Evolutionary conservation across 2,329 filamentous ascomycete species (phyloP), one percentile per base, ranked within the genome.

Genomic region (Colletotrichum zoysiae): DNA sequence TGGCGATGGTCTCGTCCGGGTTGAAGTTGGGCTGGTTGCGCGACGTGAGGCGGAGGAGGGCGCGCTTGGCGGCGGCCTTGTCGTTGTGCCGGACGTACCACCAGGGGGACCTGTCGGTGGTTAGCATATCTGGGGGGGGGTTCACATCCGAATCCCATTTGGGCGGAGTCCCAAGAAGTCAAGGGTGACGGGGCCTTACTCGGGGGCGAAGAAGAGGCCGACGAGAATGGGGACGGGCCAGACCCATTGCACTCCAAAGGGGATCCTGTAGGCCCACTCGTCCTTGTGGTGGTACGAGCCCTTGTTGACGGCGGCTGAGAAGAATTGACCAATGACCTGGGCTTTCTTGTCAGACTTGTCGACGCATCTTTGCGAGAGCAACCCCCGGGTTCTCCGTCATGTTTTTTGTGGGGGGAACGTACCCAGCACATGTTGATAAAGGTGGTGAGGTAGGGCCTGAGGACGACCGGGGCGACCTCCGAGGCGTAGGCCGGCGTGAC

Each of bases 401-500:
- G 42, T 20, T 12, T 12, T 12, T 4, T 30, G 50, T 33, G 50
- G 9, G 6, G 26, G 26, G 20, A 26, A 14, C 63, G 26, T 30
- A 74, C 85, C 85, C 86, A 89, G 74, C 87, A 89, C 78, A 89
- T 82, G 73, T 89, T 89, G 76, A 86, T 86, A 65, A 86, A 88
- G 0, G 85, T 86, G 0, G 86, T 88, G 3, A 89, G 81, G 56
- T 87, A 87, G 0, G 84, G 83, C 4, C 87, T 81, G 2, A 89
- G 82, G 2, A 83, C 83, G 57, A 82, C 77, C n/a, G 84, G 84
- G 5, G 83, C 81, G 14, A 86, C 82, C 73, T 89, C 87, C 7
- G 87, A 86, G 0, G 87, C 86, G 74, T 89, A 89, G 0, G 86
- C 84, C 0, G 86, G 84, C 0, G 84, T 84, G 1, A 88, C 81